Evolutionary conservation across 139 green algal genomes (phyloP), one percentile per base, ranked within the genome.

Genomic region (Coccomyxa sp.): DNA sequence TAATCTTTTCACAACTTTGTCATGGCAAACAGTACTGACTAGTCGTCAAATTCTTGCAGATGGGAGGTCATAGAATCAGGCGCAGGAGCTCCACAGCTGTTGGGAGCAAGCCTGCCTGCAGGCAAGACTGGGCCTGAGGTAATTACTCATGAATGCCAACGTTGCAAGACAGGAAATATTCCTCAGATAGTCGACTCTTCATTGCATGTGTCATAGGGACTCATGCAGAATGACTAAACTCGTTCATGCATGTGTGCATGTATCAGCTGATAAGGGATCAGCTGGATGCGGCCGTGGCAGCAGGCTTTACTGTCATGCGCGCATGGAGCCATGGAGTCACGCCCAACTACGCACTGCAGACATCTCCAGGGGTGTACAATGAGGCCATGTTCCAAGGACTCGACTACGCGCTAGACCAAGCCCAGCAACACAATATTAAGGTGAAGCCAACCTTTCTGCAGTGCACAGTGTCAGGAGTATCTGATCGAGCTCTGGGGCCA

Each of bases 61-160:
- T 94, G 91, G 91, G 90, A 94, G 77, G 78, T 87, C 27, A 60
- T 93, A 59, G 90, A 93, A 79, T 85, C 86, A 14, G 87, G 82
- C 16, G 86, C 88, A 18, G 91, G 91, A 13, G 91, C 85, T 10
- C 84, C 92, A 57, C 58, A 87, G 57, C 87, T 94, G 21, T 86
- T 87, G 45, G 91, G 85, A 23, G 88, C 91, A 17, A 83, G 76
- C 0, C 83, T 93, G 51, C 90, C 91, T 13, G 23, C 77, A 0
- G 84, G 81, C 76, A 86, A 80, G 27, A 83, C 81, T 16, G 81
- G 85, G 0, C 81, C 85, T 10, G 32, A 77, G 80, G 84, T 87
- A 25, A 67, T 74, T 71, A 27, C 63, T 74, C 23, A 74, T n/a
- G 66, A 23, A 11, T 51, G 7, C 38, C 38, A 51, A 51, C 7